Base-by-base conservation (phyloP, 306 rosid genomes). In the Gastrolobium bilobum region DNA sequence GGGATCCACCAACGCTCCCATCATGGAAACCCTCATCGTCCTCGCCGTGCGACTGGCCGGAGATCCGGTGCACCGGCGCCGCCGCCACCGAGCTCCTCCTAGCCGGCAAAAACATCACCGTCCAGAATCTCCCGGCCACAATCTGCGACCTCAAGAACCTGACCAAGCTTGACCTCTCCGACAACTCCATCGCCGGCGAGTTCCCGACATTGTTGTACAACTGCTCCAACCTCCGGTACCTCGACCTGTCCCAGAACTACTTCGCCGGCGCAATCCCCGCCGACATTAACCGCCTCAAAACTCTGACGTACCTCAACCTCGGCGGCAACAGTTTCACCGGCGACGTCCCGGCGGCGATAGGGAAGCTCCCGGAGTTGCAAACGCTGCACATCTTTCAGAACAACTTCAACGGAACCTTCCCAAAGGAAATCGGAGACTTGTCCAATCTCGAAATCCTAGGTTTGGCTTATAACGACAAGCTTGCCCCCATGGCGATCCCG, bases 11-110 rank as follows among this genome's bases (percentile, higher is more conserved):
- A 46, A 88, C 88, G 66, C 85, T 94, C 40, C 68, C 43, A 29
- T 84, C 89, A 30, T 90, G 96, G 98, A 90, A 78, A 52, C 79
- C 57, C 76, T 81, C 91, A 2, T 82, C 91, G 8, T 84, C 91
- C 39, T 78, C 91, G 4, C 96, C 90, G 56, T 94, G 98, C 75
- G 78, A 75, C 6, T 94, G 98, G 98, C 82, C 89, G 44, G 93
- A 39, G 81, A 76, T 94, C 35, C 2, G 4, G 9, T 94, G 98
- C 88, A 10, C 62, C 13, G 47, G 40, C 5, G 88, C 86, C 6
- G 4, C 35, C 0, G 96, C 83, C 67, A 89, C 88, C 10, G 85
- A 78, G 30, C 20, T 94, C 10, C 65, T 38, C 51, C 94, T 94
- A 61, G 0, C 20, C 2, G 44, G 35, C 8, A 86, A 82, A 71